Percentiles rank a stretch among this genome's conserved stretches.
These are phyloP conservation scores for Sphenostylis stenocarpa DNA, from an alignment of 306 rosid species.

Conservation along the genomic window DNA sequence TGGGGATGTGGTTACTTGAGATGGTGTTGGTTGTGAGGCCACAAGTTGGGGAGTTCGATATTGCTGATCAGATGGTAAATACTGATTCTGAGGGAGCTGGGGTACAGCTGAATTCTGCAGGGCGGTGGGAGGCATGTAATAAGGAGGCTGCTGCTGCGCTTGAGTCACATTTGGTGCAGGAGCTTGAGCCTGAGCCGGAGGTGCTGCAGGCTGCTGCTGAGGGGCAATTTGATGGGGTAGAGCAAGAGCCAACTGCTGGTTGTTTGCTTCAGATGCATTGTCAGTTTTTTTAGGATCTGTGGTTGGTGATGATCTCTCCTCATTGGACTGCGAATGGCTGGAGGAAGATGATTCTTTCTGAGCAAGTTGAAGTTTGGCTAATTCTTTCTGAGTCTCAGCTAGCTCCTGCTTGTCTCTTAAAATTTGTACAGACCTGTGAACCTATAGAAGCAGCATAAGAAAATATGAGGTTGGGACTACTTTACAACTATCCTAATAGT, in stretches of 20 bases:
- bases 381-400: slow-evolving; percentile 89
- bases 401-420: slow-evolving; percentile 97
- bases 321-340: slow-evolving; percentile 69
- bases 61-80: slow-evolving; percentile 69
- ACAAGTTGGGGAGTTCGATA: slow-evolving; percentile 60
- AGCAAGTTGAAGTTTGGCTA: slow-evolving; percentile 89
- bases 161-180: slow-evolving; percentile 59
- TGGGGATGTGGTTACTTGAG: slow-evolving; percentile 67
- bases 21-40: slow-evolving; percentile 58
- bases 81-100: slow-evolving; percentile 70
- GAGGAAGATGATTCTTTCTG: slow-evolving; percentile 84
- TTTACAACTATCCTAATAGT: neutral
- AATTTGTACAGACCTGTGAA: slow-evolving; percentile 95
- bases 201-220: slow-evolving; percentile 54
- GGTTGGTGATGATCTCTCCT: slow-evolving; percentile 68
- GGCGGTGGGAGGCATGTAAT: slow-evolving; percentile 69
- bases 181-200: slow-evolving; percentile 46
- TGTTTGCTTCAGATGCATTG: slow-evolving; percentile 58
- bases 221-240: slow-evolving; percentile 75
- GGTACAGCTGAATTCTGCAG: slow-evolving; percentile 55
- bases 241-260: slow-evolving; percentile 93
- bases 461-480: slow-evolving; percentile 14
- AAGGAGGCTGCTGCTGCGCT: slow-evolving; percentile 63
- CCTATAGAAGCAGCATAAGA: slow-evolving; percentile 51
- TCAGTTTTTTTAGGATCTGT: slow-evolving; percentile 65